Conservation (phyloP, 306 rosid species). For the Fragaria nilgerrensis region DNA sequence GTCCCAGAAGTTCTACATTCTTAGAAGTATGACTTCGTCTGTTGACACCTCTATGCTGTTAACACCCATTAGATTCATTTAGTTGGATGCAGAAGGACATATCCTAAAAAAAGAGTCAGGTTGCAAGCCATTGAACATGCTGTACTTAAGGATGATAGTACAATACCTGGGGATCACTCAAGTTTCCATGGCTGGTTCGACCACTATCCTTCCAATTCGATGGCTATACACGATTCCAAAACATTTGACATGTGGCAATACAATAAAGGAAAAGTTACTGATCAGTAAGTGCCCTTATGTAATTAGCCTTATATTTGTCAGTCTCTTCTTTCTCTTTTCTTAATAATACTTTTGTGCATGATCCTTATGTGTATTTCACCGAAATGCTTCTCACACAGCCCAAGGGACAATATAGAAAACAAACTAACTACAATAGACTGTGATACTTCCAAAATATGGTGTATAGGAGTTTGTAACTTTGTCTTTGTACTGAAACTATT, state of each 20-base stretch:
- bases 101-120: slow-evolving; percentile 9
- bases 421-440: not conserved
- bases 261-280: not conserved
- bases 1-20: slow-evolving; percentile 79
- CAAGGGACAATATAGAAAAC: not conserved
- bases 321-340: not conserved
- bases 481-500: not conserved
- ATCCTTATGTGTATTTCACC: not conserved
- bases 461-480: not conserved
- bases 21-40: slow-evolving; percentile 89
- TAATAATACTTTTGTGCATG: too few species aligned
- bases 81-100: not conserved
- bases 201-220: slow-evolving; percentile 69
- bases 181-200: slow-evolving; percentile 76
- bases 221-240: slow-evolving; percentile 40
- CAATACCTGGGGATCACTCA: slow-evolving; percentile 80
- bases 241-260: not conserved
- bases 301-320: not conserved
- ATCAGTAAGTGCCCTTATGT: not conserved
- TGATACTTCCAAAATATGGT: not conserved
- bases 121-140: not conserved
- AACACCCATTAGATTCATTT: slow-evolving; percentile 30
- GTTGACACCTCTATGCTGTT: slow-evolving; percentile 82
- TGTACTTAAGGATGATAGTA: slow-evolving; percentile 22
- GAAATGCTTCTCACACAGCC: not conserved